Evolutionary conservation across 2,329 filamentous ascomycete species (phyloP).

Genomic region (Aspergillus sp.): DNA sequence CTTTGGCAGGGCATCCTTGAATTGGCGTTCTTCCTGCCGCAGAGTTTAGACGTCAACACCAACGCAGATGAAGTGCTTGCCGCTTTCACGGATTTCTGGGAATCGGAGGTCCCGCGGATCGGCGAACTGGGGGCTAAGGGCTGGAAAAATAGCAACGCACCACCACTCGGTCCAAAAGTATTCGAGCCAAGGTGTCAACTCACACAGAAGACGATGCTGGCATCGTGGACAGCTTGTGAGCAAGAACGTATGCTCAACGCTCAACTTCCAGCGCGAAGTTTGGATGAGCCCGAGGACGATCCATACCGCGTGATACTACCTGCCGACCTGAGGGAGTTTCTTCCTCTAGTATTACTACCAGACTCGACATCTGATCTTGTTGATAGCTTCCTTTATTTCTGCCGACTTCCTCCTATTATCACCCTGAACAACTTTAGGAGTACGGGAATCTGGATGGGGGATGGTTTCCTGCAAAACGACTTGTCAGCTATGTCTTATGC

Average conservation of each 20-base stretch:
- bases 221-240: constrained; percentile 56
- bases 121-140: constrained; percentile 72
- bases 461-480: constrained; percentile 55
- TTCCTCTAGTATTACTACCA: constrained; percentile 43
- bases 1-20: constrained; percentile 84
- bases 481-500: constrained; percentile 30
- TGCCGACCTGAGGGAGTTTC: constrained; percentile 67
- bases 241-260: constrained; percentile 48
- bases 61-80: constrained; percentile 18
- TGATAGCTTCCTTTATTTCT: constrained; percentile 71
- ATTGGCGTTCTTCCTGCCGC: constrained; percentile 62
- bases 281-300: constrained; percentile 75
- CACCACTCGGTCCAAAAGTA: constrained; percentile 35
- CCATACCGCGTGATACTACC: constrained; percentile 80
- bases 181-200: constrained; percentile 25
- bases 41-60: constrained; percentile 22
- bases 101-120: constrained; percentile 74
- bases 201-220: constrained; percentile 33
- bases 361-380: constrained; percentile 53
- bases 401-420: constrained; percentile 59
- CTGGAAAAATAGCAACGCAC: constrained; percentile 53
- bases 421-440: constrained; percentile 21
- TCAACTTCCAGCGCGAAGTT: constrained; percentile 66
- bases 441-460: constrained; percentile 45
- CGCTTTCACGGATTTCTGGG: constrained; percentile 78